Base-by-base conservation (phyloP, 805 yeast genomes). In the Pichia kluyveri region DNA sequence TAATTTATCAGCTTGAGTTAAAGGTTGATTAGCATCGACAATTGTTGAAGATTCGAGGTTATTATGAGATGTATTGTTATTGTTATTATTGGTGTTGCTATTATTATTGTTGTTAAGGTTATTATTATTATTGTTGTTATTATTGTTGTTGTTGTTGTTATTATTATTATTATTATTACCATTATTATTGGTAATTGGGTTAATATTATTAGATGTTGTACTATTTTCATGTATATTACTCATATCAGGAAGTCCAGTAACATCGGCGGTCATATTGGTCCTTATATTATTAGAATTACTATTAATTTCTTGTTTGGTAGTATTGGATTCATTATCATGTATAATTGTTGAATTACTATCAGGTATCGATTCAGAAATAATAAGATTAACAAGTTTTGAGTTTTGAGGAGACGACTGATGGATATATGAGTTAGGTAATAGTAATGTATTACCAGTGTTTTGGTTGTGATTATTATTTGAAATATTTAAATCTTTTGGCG, bases 1-100 rank as follows among this genome's bases (percentile, higher is more conserved):
- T 36, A 93, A 72, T 55, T 82, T 80, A 54, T 91, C 97, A 0
- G 90, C 93, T 49, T 86, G 93, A 0, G 96, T 76, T 39, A 79
- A 59, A 7, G 83, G 83, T 45, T 70, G 49, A 27, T 63, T 63
- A 17, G 56, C 59, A 23, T 57, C 62, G 9, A 40, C 45, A 27
- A 45, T 49, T 15, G 48, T 44, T 32, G 49, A 47, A 5, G 48
- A 42, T 40, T 49, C 51, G 11, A 19, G 23, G 19, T 38, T 38
- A 18, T 19, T 27, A 26, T 38, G 27, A 8, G 9, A 15, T 19
- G 27, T 34, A 34, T 38, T 17, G n/a, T 27, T 31, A 26, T 30
- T 23, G 19, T 17, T 27, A 19, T 30, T 38, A 27, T 37, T 41
- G 17, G 32, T 34, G 19, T 32, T 34, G 17, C 15, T 34, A 18